These are phyloP conservation scores for Geoglossum cookeanum DNA, from an alignment of 2,329 filamentous ascomycete genomes.

Conservation along the genomic window DNA sequence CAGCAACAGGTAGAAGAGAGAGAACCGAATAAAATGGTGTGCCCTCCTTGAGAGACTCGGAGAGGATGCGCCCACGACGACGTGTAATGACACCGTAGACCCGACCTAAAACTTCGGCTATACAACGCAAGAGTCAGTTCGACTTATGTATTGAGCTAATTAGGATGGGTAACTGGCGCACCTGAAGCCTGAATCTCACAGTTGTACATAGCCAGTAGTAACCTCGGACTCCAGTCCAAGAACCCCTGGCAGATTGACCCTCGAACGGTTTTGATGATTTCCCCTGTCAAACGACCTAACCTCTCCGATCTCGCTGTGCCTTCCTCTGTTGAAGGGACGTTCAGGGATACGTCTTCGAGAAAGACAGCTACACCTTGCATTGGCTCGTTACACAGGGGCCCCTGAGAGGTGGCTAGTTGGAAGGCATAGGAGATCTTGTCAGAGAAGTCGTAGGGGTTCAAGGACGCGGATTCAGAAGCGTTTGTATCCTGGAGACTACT, in stretches of 20 bases:
- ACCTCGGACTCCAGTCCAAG: slow-evolving; percentile 87
- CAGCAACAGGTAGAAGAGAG: slow-evolving; percentile 72
- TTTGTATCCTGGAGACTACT: background rate
- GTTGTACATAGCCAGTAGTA: slow-evolving; percentile 93
- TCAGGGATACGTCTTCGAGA: slow-evolving; percentile 57
- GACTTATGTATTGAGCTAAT: slow-evolving; percentile 4
- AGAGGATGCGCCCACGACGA: slow-evolving; percentile 71
- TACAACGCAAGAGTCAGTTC: slow-evolving; percentile 4
- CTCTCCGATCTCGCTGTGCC: slow-evolving; percentile 40
- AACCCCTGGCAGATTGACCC: slow-evolving; percentile 70
- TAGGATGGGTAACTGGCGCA: slow-evolving; percentile 23
- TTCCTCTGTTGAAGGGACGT: slow-evolving; percentile 30
- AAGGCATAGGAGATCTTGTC: slow-evolving; percentile 91
- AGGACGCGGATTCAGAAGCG: slow-evolving; percentile 8
- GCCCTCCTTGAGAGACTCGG: slow-evolving; percentile 82
- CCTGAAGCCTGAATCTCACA: slow-evolving; percentile 93
- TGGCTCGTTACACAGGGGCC: slow-evolving; percentile 80
- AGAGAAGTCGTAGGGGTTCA: slow-evolving; percentile 46
- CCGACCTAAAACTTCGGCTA: slow-evolving; percentile 76
- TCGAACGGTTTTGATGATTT: slow-evolving; percentile 78
- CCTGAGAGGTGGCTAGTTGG: slow-evolving; percentile 75
- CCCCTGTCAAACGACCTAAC: slow-evolving; percentile 68
- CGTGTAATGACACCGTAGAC: slow-evolving; percentile 98
- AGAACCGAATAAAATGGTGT: slow-evolving; percentile 93
- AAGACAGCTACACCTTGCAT: slow-evolving; percentile 86